Conservation (phyloP, 179 eudicot species). For the Dionaea muscipula region DNA sequence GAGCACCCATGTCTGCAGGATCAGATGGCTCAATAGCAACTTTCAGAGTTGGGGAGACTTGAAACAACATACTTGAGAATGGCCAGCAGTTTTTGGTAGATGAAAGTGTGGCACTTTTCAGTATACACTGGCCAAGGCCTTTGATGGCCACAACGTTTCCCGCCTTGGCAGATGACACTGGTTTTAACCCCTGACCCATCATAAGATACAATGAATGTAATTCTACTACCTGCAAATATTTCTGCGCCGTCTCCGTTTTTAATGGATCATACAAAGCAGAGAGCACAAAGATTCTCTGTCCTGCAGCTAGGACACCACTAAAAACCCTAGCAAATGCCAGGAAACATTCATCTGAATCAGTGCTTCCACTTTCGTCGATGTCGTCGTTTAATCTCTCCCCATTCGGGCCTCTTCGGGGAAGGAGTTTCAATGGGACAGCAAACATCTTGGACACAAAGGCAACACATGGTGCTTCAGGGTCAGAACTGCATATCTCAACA, state of each 20-base stretch:
- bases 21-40: slow-evolving; percentile 94
- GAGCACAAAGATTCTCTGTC: slow-evolving; percentile 64
- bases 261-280: slow-evolving; percentile 82
- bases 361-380: slow-evolving; percentile 33
- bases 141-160: slow-evolving; percentile 82
- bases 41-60: slow-evolving; percentile 80
- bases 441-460: slow-evolving; percentile 94
- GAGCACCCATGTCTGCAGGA: slow-evolving; percentile 77
- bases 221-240: slow-evolving; percentile 76
- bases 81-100: slow-evolving; percentile 80
- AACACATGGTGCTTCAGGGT: slow-evolving; percentile 62
- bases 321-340: slow-evolving; percentile 93
- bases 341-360: slow-evolving; percentile 77
- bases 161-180: slow-evolving; percentile 53
- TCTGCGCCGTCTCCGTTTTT: slow-evolving; percentile 49
- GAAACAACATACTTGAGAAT: slow-evolving; percentile 85
- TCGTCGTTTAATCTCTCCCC: slow-evolving; percentile 38
- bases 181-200: slow-evolving; percentile 85
- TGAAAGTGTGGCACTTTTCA: slow-evolving; percentile 89
- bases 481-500: slow-evolving; percentile 61
- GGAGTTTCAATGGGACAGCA: slow-evolving; percentile 62
- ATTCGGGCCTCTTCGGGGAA: slow-evolving; percentile 46
- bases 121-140: slow-evolving; percentile 82
- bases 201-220: slow-evolving; percentile 64
- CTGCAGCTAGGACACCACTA: slow-evolving; percentile 57